Percentiles rank a stretch among this genome's conserved stretches.
Evolutionary conservation across 345 rosid genomes (phyloP).

Genomic region (Murraya paniculata): DNA sequence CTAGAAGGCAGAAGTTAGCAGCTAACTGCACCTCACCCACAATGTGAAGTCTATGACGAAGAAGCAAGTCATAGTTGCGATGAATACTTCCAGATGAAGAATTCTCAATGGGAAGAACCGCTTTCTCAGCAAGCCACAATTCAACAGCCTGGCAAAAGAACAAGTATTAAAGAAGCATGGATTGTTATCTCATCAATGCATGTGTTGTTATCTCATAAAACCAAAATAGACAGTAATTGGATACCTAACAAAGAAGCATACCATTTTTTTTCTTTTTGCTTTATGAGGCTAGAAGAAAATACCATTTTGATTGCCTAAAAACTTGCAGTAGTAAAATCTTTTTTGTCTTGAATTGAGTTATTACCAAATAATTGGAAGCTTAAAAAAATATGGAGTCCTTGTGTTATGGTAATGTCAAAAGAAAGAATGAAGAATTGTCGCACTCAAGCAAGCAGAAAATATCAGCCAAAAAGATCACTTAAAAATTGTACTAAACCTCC

Average conservation of each 20-base stretch:
- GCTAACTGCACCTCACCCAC: constrained; percentile 55
- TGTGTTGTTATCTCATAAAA: background rate
- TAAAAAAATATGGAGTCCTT: background rate
- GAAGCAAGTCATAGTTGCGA: constrained; percentile 58
- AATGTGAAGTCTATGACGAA: constrained; percentile 63
- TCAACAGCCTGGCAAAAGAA: constrained; percentile 49
- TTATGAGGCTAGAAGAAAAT: background rate
- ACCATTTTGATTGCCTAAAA: background rate
- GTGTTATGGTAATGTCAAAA: background rate
- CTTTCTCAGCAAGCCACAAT: constrained; percentile 56
- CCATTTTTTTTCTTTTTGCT: too few relatives aligned
- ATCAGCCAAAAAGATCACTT: background rate
- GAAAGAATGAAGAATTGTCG: background rate
- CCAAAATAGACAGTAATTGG: background rate
- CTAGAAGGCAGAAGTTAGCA: constrained; percentile 48
- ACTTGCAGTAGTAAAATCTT: background rate
- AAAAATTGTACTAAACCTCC: constrained; percentile 32
- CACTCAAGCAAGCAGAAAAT: background rate
- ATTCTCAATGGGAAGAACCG: constrained; percentile 60
- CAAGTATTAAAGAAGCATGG: background rate
- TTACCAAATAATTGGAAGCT: background rate
- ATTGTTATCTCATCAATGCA: background rate
- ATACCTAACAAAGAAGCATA: background rate
- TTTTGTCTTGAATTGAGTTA: background rate
- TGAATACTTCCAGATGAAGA: constrained; percentile 61